Base-by-base conservation (phyloP, 2,329 filamentous ascomycete species). In the Acrocalymma vagum region DNA sequence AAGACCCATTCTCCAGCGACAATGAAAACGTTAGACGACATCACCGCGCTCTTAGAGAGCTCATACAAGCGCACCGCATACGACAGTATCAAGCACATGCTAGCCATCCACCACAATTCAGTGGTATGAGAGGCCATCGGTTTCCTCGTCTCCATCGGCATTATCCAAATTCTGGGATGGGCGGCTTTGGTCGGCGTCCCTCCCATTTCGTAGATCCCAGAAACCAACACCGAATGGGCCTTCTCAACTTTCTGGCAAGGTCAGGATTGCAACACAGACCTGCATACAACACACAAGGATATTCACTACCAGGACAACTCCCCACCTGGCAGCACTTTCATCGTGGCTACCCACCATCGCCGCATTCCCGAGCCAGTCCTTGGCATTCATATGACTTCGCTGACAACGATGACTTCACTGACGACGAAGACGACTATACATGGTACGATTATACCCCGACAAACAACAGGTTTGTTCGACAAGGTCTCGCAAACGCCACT, bases 401-500 rank as follows among this genome's bases (percentile, higher is more conserved):
- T 14, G 42, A 39, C 10, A 38, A 48, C 6, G 31, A 49, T 3
- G 42, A 41, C 33, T 38, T 42, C 15, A 38, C 33, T 15, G 30
- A 46, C 8, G 30, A 38, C 28, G 49, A 51, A 18, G 13, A 26
- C 16, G 37, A 43, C 10, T 30, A 45, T 9, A 17, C 18, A 3
- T 38, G 32, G 14, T 23, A 51, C 11, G 53, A 47, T 4, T 39
- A 28, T 16, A n/a, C n/a, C n/a, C n/a, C n/a, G 49, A 49, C n/a
- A 37, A 54, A 20, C 24, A 20, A 16, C 22, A 25, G 14, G 2
- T 16, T 16, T 3, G 15, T 21, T n/a, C 16, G 35, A 21, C 17
- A 17, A 7, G 30, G 5, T 10, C 9, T 14, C n/a, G 9, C 15
- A 20, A 38, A 9, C 11, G 30, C 15, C 28, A 13, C 9, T 27